Evolutionary conservation across 495 filamentous ascomycete genomes (phyloP).

Genomic region (Patellaria atrata): DNA sequence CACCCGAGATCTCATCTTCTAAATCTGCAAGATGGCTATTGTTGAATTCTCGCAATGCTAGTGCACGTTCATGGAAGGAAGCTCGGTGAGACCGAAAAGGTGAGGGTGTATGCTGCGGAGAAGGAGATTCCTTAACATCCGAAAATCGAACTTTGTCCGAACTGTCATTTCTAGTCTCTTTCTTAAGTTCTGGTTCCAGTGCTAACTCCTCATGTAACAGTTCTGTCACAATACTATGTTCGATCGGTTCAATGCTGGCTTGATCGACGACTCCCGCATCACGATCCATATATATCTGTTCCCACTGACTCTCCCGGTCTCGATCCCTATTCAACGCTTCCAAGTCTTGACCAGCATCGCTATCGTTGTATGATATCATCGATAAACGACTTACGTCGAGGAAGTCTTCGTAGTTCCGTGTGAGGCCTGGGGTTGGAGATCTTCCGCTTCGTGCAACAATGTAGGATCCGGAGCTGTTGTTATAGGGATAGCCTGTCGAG

Average conservation of each 20-base stretch:
- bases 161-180: too few species aligned
- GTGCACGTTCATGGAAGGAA: neutral
- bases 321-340: too few species aligned
- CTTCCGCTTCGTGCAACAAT: constrained; percentile 20
- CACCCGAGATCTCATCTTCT: constrained; percentile 11
- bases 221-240: constrained; percentile 9
- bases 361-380: constrained; percentile 17
- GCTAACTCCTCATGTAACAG: constrained; percentile 1
- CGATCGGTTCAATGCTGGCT: constrained; percentile 6
- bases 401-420: constrained; percentile 10
- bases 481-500: constrained; percentile 23
- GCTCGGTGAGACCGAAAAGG: too few species aligned
- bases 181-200: too few species aligned
- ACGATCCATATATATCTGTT: constrained; percentile 19
- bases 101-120: too few species aligned
- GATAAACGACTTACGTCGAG: constrained; percentile 9
- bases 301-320: constrained; percentile 16
- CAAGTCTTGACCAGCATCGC: too few species aligned
- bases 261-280: constrained; percentile 12
- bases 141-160: too few species aligned
- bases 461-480: constrained; percentile 23
- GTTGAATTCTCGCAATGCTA: constrained; percentile 2
- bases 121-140: too few species aligned
- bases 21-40: constrained; percentile 15
- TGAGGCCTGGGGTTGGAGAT: constrained; percentile 13